A percentile compares a stretch with the other conserved stretches of the same genome.
Evolutionary conservation across 2,329 filamentous ascomycete species (phyloP).

Genomic region (Metarhizium rileyi): DNA sequence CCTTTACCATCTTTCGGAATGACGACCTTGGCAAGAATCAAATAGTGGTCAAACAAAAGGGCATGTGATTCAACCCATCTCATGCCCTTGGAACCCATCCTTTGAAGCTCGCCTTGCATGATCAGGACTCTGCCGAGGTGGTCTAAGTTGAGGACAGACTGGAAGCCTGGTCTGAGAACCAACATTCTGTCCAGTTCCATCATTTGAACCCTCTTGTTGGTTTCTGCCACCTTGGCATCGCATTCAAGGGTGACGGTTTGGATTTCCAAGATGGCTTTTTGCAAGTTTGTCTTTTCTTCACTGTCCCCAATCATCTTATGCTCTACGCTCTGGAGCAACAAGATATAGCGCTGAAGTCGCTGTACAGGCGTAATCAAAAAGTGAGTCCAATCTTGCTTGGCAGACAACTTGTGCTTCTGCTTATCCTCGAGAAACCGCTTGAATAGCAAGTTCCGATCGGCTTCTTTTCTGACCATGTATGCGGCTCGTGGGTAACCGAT

Average conservation of each 20-base stretch:
- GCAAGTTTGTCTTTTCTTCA: constrained; percentile 80
- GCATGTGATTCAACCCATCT: constrained; percentile 91
- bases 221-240: constrained; percentile 84
- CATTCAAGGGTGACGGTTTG: constrained; percentile 83
- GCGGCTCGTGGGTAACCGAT: constrained; percentile 76
- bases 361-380: constrained; percentile 92
- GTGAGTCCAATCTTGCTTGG: constrained; percentile 84
- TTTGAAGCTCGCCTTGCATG: constrained; percentile 77
- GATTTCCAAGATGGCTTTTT: constrained; percentile 83
- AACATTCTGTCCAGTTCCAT: constrained; percentile 77
- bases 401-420: constrained; percentile 66
- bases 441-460: constrained; percentile 78
- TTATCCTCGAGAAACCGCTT: constrained; percentile 74
- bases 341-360: constrained; percentile 77
- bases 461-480: constrained; percentile 74
- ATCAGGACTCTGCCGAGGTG: constrained; percentile 90
- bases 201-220: constrained; percentile 82
- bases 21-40: constrained; percentile 80
- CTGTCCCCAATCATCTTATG: constrained; percentile 76
- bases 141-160: constrained; percentile 81
- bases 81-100: constrained; percentile 81
- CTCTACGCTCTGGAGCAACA: constrained; percentile 73
- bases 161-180: constrained; percentile 77
- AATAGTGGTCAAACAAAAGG: constrained; percentile 90
- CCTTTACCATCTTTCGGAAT: constrained; percentile 57